Evolutionary conservation across 2,329 filamentous ascomycete genomes (phyloP).

Genomic region (Colletotrichum lupini): DNA sequence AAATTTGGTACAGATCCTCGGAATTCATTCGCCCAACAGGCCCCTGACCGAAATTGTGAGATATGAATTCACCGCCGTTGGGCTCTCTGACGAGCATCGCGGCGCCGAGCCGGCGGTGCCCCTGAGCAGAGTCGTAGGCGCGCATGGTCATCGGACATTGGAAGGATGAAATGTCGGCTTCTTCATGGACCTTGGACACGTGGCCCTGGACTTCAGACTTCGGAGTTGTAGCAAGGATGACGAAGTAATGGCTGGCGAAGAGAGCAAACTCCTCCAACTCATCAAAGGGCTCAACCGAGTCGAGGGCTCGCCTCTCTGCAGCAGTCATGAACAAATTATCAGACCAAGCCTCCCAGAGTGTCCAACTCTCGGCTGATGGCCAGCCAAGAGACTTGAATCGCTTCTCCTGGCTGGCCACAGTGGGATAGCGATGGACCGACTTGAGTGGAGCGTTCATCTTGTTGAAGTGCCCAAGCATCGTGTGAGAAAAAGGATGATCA

Average conservation of each 20-base stretch:
- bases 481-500: constrained; percentile 84
- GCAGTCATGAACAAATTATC: constrained; percentile 72
- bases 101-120: constrained; percentile 71
- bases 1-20: constrained; percentile 59
- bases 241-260: constrained; percentile 85
- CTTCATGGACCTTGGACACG: constrained; percentile 6
- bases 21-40: constrained; percentile 58
- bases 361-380: constrained; percentile 69
- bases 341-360: constrained; percentile 87
- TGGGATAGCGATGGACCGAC: constrained; percentile 77
- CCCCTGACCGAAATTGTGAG: constrained; percentile 57
- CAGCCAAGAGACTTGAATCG: constrained; percentile 80
- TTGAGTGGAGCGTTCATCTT: constrained; percentile 84
- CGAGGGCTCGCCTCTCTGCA: constrained; percentile 69
- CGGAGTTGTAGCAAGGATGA: constrained; percentile 71
- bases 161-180: background rate
- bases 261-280: constrained; percentile 96
- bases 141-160: constrained; percentile 44
- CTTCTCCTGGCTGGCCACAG: constrained; percentile 69
- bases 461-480: constrained; percentile 86
- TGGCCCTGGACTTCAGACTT: constrained; percentile 3
- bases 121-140: constrained; percentile 51
- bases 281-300: constrained; percentile 85
- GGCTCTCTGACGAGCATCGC: constrained; percentile 53
- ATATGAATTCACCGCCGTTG: constrained; percentile 55